These are phyloP conservation scores for Chlamydomonas applanata DNA, from an alignment of 139 green algal genomes.

Conservation along the genomic window DNA sequence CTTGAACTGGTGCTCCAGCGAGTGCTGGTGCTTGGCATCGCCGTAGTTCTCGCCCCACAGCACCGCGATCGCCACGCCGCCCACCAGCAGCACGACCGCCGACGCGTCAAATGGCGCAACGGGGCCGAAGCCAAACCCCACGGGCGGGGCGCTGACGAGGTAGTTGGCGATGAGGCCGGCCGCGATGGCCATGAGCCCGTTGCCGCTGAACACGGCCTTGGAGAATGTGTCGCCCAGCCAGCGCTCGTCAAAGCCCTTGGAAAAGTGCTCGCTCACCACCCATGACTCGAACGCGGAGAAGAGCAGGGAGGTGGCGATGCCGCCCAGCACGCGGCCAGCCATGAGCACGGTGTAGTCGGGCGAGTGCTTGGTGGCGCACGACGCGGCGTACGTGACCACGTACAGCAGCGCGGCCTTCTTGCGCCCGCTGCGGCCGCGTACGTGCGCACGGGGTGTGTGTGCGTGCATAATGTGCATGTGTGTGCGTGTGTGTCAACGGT, in stretches of 20 bases:
- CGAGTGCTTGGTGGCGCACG: conserved; percentile 96
- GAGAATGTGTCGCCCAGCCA: conserved; percentile 88
- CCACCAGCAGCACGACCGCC: conserved; percentile 71
- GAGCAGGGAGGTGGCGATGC: conserved; percentile 94
- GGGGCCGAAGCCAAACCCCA: conserved; percentile 60
- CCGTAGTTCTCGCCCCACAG: conserved; percentile 96
- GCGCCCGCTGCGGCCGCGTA: conserved; percentile 68
- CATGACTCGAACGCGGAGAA: conserved; percentile 97
- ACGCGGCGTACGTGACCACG: conserved; percentile 79
- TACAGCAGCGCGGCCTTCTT: conserved; percentile 90
- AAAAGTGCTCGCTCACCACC: conserved; percentile 90
- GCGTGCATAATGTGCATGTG: no score
- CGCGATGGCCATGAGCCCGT: conserved; percentile 93
- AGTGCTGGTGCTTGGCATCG: conserved; percentile 41
- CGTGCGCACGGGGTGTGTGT: no score
- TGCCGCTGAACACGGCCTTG: conserved; percentile 92
- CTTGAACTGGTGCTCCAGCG: conserved; percentile 34
- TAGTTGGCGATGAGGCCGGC: conserved; percentile 84
- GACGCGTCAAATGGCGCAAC: conserved; percentile 96
- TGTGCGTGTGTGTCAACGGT: no score
- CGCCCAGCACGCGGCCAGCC: conserved; percentile 90
- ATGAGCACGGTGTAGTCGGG: conserved; percentile 87
- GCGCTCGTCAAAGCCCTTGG: conserved; percentile 69
- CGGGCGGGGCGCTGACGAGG: conserved; percentile 72
- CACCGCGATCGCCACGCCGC: conserved; percentile 71